phyloP scores from a whole-genome alignment of 2,329 filamentous ascomycete species.

The Hymenoscyphus fraxineus region DNA sequence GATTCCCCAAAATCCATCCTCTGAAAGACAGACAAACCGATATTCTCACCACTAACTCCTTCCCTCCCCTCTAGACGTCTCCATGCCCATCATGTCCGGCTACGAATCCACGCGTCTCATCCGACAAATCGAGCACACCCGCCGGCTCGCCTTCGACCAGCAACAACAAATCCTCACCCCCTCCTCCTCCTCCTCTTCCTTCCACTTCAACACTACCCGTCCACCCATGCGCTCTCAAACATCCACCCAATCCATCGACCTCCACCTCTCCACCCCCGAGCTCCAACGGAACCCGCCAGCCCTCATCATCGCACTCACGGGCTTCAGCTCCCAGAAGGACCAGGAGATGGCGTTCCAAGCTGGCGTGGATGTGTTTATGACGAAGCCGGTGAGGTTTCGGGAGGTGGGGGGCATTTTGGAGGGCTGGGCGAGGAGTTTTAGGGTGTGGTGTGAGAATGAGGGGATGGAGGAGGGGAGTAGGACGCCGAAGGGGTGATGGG shows the following conservation, averaged over 20 bases:
- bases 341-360: constrained; percentile 47
- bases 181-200: constrained; percentile 9
- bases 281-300: constrained; percentile 27
- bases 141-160: constrained; percentile 21
- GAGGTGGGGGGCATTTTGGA: constrained; percentile 26
- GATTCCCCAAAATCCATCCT: background rate
- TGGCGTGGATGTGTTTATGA: constrained; percentile 51
- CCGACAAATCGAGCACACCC: constrained; percentile 41
- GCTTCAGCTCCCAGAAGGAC: constrained; percentile 46
- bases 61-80: constrained; percentile 40
- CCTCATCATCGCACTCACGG: constrained; percentile 50
- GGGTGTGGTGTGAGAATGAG: background rate
- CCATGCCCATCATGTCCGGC: constrained; percentile 53
- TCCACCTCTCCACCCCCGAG: constrained; percentile 34
- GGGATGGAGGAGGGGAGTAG: background rate
- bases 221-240: background rate
- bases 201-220: constrained; percentile 7
- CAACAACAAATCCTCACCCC: constrained; percentile 17
- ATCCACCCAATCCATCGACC: constrained; percentile 5
- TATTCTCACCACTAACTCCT: no score
- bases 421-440: constrained; percentile 16
- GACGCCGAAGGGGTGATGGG: background rate
- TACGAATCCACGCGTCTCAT: constrained; percentile 46
- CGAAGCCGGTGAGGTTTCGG: constrained; percentile 43
- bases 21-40: no score